Conservation (phyloP, 331 rosid species). For the Arachis monticola region DNA sequence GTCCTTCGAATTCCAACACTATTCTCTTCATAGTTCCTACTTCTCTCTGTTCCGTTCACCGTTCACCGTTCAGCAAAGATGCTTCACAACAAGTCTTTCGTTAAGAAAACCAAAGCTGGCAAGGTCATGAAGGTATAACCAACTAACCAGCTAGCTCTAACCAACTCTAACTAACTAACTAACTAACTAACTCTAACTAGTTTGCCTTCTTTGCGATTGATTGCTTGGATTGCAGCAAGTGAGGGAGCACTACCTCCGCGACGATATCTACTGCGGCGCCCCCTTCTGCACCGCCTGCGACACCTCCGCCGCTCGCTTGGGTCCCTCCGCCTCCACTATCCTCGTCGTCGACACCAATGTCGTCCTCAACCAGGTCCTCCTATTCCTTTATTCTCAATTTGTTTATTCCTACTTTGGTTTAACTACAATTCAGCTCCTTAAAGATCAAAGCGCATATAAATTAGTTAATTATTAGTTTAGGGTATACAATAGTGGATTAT, state of each 20-base stretch:
- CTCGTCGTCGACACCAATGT: constrained; percentile 91
- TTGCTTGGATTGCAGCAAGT: constrained; percentile 55
- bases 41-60: no score
- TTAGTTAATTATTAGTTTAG: no score
- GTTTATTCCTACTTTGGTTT: no score
- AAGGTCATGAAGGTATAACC: constrained; percentile 70
- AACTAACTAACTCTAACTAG: not conserved
- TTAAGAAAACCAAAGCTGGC: constrained; percentile 81
- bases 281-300: constrained; percentile 72
- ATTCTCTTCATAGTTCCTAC: not conserved
- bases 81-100: constrained; percentile 86
- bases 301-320: constrained; percentile 64
- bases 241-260: constrained; percentile 89
- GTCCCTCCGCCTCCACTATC: constrained; percentile 68
- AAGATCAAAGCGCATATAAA: no score
- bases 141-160: not conserved
- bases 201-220: not conserved
- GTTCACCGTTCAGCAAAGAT: constrained; percentile 38
- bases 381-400: not conserved
- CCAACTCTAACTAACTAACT: not conserved
- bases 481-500: no score
- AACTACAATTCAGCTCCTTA: no score
- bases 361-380: constrained; percentile 79
- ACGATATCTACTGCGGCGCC: constrained; percentile 89
- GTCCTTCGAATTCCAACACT: not conserved